Conservation (phyloP, 768 basidiomycete species). For the Boletus barrowsii region DNA sequence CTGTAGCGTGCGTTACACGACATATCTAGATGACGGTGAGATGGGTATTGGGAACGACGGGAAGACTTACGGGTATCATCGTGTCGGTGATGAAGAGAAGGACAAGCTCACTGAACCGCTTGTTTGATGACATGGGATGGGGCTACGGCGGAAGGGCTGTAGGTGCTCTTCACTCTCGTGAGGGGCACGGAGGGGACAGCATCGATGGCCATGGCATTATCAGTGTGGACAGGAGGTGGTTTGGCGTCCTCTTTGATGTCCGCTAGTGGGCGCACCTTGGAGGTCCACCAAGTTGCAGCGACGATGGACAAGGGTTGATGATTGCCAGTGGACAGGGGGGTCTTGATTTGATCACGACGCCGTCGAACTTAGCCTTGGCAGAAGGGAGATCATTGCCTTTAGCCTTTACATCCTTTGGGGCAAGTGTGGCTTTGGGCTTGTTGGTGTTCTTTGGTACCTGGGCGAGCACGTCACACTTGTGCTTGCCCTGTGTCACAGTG, state of each 20-base stretch:
- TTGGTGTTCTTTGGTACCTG: conserved; percentile 62
- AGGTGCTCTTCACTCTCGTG: background rate
- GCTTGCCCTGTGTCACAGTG: conserved; percentile 52
- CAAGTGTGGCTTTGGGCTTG: conserved; percentile 37
- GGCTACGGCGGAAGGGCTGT: conserved; percentile 32
- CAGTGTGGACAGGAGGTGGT: conserved; percentile 30
- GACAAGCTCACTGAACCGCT: too few species aligned
- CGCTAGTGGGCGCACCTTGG: conserved; percentile 25
- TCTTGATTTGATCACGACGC: conserved; percentile 60
- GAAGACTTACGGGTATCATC: too few species aligned
- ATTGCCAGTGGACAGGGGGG: conserved; percentile 18
- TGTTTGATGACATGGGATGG: conserved; percentile 19
- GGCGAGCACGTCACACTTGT: conserved; percentile 72
- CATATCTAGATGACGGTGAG: conserved; percentile 45
- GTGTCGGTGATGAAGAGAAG: too few species aligned
- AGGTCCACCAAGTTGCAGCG: conserved; percentile 39
- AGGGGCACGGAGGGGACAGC: conserved; percentile 29
- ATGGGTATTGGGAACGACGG: too few species aligned
- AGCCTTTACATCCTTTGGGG: conserved; percentile 42
- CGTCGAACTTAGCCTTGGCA: conserved; percentile 53
- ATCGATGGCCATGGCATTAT: conserved; percentile 55
- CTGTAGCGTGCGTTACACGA: conserved; percentile 56
- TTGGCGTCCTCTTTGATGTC: conserved; percentile 29
- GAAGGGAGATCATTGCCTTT: conserved; percentile 47
- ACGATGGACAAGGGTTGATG: conserved; percentile 60